Base-by-base conservation (phyloP, 768 basidiomycete species). In the Trametes cubensis region DNA sequence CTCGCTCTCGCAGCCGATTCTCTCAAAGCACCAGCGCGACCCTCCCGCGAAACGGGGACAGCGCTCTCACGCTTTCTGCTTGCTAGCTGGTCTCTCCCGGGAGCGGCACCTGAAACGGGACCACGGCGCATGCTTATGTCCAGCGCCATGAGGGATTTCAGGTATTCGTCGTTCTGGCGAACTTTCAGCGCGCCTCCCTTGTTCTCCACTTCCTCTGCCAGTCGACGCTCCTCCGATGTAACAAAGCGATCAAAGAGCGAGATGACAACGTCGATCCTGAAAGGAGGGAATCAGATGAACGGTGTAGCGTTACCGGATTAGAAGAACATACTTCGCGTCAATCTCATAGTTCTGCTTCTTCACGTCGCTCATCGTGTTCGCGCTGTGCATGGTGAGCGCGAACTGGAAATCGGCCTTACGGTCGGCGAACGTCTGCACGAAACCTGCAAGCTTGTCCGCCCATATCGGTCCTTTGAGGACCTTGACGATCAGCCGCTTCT, bases 401-500 rank as follows among this genome's bases (percentile, higher is more conserved):
- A 77, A 67, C 42, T 77, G 69, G 18, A 83, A 71, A 4, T 75
- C 72, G 30, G 70, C 64, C 15, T 74, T 71, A 40, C 77, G 73
- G 13, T 77, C 68, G 18, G 67, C 63, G 66, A 83, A 83, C 6
- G 42, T 53, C 6, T 62, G 63, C 10, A 66, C 71, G 51, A 70
- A 79, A 2, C 69, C 71, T 0, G 76, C 65, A 1, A 84, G 74
- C 11, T 74, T 73, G 0, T 46, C 57, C 55, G 81, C 80, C 72
- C 79, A 83, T 4, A 70, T 63, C 4, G 66, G 65, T 4, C 73
- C 67, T 26, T 70, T 74, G 41, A 78, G 65, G 0, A 76, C 70
- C 57, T 75, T 77, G 47, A 73, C 63, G 51, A 81, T 72, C 20
- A 74, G 70, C 53, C 80, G 79, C 63, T 81, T 81, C 39, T 77